Evolutionary conservation across 371 early-diverging fungal species (phyloP), one percentile per base, ranked within the genome.

Genomic region (Mucor velutinosus): DNA sequence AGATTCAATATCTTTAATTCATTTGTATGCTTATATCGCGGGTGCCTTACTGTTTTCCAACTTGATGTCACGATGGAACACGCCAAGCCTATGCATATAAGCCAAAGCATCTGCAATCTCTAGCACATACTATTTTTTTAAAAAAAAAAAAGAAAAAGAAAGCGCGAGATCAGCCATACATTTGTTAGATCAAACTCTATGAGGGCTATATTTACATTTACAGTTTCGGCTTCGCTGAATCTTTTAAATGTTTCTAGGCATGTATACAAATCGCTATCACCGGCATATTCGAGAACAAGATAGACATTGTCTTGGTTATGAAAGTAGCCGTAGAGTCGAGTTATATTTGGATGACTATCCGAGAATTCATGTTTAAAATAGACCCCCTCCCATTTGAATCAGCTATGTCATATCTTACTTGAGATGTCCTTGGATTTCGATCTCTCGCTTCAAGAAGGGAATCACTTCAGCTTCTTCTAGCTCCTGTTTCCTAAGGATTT

Each of bases 241-340:
- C 84, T 76, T 21, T 81, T 80, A 25, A 79, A 71, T 68, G 88
- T 86, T 60, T 85, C 80, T 53, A 99, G 76, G 12, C 87, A 76
- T 70, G 92, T 92, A 80, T 97, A 98, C 69, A 99, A 76, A 70
- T 98, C 99, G 8, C 99, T 99, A 51, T 93, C 84, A 27, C 92
- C 91, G 12, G 99, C 99, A 81, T 95, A 99, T 78, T 99, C 99
- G 21, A 99, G 80, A 14, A 99, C 96, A 64, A 98, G 80, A 72
- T 95, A 99, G 6, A 99, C 90, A 33, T 93, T 86, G 58, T 93
- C 92, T 41, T 86, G 79, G 72, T 99, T 98, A 79, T 99, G 94
- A 78, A 99, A 99, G 76, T 99, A 99, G 0, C 99, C 99, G 72
- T 93, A 99, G 30, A 99, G 83, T 37, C 98, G 85, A 14, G 99